A percentile compares a stretch with the other conserved stretches of the same genome.
phyloP scores from a whole-genome alignment of 176 grass and related monocot genomes.

The Otatea glauca region DNA sequence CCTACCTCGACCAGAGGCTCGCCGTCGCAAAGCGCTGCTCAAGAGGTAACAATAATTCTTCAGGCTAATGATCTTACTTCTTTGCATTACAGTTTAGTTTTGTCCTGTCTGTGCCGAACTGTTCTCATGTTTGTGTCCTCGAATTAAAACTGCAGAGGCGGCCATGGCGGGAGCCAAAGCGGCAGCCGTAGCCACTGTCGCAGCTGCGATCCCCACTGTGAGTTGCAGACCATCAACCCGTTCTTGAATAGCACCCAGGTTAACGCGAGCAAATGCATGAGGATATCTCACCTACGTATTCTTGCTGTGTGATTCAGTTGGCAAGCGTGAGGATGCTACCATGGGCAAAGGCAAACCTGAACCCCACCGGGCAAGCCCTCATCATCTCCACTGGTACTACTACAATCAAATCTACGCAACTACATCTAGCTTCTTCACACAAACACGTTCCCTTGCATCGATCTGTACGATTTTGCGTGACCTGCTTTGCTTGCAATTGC shows the following conservation, averaged over 20 bases:
- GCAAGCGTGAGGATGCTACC: constrained; percentile 78
- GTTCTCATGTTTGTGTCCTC: neutral
- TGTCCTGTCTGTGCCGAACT: neutral
- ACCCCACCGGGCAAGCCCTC: constrained; percentile 66
- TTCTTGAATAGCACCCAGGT: neutral
- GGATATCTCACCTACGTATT: neutral
- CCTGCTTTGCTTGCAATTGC: neutral
- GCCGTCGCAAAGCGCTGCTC: constrained; percentile 76
- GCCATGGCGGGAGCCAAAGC: constrained; percentile 62
- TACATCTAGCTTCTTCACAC: neutral
- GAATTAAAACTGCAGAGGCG: constrained; percentile 53
- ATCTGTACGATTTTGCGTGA: too few relatives aligned
- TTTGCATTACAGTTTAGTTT: neutral
- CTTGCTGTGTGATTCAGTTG: constrained; percentile 31
- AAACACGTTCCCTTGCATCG: too few relatives aligned
- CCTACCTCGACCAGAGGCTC: constrained; percentile 67
- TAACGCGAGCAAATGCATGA: neutral
- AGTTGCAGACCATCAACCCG: neutral
- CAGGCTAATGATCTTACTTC: neutral
- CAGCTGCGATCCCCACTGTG: constrained; percentile 60
- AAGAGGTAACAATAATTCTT: constrained; percentile 27
- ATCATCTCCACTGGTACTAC: constrained; percentile 67
- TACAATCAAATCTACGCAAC: neutral
- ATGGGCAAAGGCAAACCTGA: constrained; percentile 67
- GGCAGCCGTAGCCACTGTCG: constrained; percentile 59